These are phyloP conservation scores for Saksenaea oblongispora DNA, from an alignment of 371 early-diverging fungal species.

Conservation along the genomic window DNA sequence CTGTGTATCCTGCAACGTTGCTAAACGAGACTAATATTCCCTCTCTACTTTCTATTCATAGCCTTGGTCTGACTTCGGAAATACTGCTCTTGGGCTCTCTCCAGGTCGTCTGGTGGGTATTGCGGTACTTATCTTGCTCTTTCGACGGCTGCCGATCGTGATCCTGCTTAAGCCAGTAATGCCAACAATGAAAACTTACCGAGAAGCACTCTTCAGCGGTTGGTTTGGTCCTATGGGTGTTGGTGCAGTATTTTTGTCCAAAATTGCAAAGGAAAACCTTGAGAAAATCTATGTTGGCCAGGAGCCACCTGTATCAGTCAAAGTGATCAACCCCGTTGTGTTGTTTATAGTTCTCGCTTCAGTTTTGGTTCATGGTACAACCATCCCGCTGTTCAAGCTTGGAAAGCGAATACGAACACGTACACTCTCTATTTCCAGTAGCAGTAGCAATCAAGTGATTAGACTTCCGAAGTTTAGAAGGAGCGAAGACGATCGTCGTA, in stretches of 20 bases:
- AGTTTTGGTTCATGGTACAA: constrained; percentile 83
- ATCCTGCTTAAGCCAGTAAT: constrained; percentile 66
- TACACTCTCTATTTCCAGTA: constrained; percentile 41
- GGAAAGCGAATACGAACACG: constrained; percentile 44
- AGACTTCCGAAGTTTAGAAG: constrained; percentile 22
- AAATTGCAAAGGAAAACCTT: constrained; percentile 58
- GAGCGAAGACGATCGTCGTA: constrained; percentile 23
- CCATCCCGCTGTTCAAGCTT: constrained; percentile 73
- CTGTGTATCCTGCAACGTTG: constrained; percentile 12
- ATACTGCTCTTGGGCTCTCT: constrained; percentile 44
- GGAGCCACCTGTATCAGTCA: constrained; percentile 27
- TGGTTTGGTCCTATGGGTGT: constrained; percentile 96
- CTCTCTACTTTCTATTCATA: constrained; percentile 11
- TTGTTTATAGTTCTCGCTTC: constrained; percentile 79
- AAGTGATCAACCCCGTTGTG: constrained; percentile 64
- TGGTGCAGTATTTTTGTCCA: constrained; percentile 82
- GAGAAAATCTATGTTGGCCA: constrained; percentile 32
- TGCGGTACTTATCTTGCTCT: constrained; percentile 70
- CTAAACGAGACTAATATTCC: background rate
- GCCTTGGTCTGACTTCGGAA: constrained; percentile 75
- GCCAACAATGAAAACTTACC: constrained; percentile 70
- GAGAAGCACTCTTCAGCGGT: constrained; percentile 92
- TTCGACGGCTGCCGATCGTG: constrained; percentile 85
- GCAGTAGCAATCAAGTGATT: constrained; percentile 23
- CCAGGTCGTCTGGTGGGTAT: constrained; percentile 72